Percentiles rank a stretch among this genome's conserved stretches.
These are phyloP conservation scores for Dipsacomyces acuminosporus DNA, from an alignment of 371 early-diverging fungal genomes.

Conservation along the genomic window DNA sequence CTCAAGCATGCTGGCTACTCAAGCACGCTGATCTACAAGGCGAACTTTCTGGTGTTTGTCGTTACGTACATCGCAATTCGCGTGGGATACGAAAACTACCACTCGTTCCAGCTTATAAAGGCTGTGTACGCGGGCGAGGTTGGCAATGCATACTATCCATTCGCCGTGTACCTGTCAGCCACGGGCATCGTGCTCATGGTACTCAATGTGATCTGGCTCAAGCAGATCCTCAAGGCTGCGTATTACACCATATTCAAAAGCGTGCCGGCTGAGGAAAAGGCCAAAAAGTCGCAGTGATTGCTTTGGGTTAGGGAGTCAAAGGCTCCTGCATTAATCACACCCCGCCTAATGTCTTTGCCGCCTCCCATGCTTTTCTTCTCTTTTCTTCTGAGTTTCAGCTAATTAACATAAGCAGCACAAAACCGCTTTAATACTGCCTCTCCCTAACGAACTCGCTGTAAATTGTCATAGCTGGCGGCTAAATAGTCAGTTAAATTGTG, in stretches of 20 bases:
- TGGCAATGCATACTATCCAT: constrained; percentile 25
- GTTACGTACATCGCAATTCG: constrained; percentile 18
- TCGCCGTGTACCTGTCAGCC: constrained; percentile 25
- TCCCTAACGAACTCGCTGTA: too few species aligned
- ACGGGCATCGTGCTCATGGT: constrained; percentile 28
- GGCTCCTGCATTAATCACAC: too few species aligned
- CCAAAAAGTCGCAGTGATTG: not conserved
- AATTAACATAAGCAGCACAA: too few species aligned
- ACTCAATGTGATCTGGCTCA: constrained; percentile 37
- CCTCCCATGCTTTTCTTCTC: too few species aligned
- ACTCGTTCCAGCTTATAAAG: constrained; percentile 9
- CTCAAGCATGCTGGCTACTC: constrained; percentile 17
- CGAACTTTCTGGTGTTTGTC: constrained; percentile 26
- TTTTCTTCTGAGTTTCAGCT: too few species aligned
- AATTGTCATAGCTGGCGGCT: too few species aligned
- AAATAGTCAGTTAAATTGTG: too few species aligned
- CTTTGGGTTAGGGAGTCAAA: too few species aligned
- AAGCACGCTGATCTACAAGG: constrained; percentile 20
- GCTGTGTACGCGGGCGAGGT: constrained; percentile 5
- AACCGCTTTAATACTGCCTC: too few species aligned
- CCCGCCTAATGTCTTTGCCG: too few species aligned
- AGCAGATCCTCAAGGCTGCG: constrained; percentile 28
- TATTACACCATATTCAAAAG: constrained; percentile 20
- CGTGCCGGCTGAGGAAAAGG: not conserved
- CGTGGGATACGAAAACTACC: constrained; percentile 33